These are phyloP conservation scores for Oidium heveae DNA, from an alignment of 2,329 filamentous ascomycete species.

Conservation along the genomic window DNA sequence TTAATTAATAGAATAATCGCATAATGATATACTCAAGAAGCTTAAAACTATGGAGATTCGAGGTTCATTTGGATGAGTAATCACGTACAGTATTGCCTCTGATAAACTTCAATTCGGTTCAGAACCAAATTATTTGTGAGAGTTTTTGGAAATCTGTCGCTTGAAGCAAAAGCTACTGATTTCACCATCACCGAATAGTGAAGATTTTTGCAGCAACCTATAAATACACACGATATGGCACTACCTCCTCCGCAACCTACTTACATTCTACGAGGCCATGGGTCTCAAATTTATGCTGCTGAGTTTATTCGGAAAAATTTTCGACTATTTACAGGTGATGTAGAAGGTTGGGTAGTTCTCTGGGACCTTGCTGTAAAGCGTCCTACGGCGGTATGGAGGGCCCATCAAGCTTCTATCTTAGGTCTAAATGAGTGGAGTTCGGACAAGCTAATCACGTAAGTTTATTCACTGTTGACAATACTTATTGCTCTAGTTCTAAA, in stretches of 20 bases:
- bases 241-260: constrained; percentile 11
- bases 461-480: constrained; percentile 6
- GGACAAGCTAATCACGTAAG: constrained; percentile 65
- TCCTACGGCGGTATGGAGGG: constrained; percentile 62
- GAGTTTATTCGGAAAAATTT: constrained; percentile 48
- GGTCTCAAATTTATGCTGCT: constrained; percentile 52
- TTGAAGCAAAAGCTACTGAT: too few relatives aligned
- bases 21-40: too few relatives aligned
- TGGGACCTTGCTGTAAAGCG: constrained; percentile 72
- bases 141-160: too few relatives aligned
- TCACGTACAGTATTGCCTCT: too few relatives aligned
- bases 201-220: too few relatives aligned
- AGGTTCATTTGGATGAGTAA: too few relatives aligned
- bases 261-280: constrained; percentile 64
- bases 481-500: too few relatives aligned
- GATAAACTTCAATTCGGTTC: too few relatives aligned
- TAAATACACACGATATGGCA: constrained; percentile 5
- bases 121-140: too few relatives aligned
- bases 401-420: constrained; percentile 55
- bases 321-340: constrained; percentile 64
- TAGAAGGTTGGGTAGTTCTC: constrained; percentile 64
- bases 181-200: too few relatives aligned
- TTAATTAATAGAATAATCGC: too few relatives aligned
- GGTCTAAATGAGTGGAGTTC: constrained; percentile 44
- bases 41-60: too few relatives aligned